Evolutionary conservation across 495 filamentous ascomycete genomes (phyloP), one percentile per base, ranked within the genome.

Genomic region (Aspergillus egyptiacus): DNA sequence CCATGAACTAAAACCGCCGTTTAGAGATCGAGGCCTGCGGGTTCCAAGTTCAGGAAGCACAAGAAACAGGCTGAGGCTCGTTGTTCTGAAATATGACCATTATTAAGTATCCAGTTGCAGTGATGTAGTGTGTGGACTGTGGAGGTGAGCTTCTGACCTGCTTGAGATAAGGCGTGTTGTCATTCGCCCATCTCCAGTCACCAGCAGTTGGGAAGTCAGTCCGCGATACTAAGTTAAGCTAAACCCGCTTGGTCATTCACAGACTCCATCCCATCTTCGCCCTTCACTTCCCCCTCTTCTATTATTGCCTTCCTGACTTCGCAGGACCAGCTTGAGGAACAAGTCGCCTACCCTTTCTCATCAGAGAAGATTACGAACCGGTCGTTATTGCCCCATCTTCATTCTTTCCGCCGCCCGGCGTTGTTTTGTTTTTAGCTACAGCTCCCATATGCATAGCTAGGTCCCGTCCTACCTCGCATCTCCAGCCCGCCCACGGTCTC

Each of bases 371-470:
- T 44, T 20, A 20, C n/a, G n/a, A n/a, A n/a, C 19, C 37, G 38
- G 32, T 41, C 33, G 44, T 46, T 32, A 15, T 31, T 44, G 15
- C 25, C 19, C 35, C 28, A 24, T 25, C 25, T 27, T 36, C 28
- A n/a, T 33, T 44, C 53, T 47, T 61, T 48, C 45, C 35, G 50
- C 41, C 51, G 46, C 58, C 51, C 54, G 47, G 31, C 48, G 38
- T 33, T 39, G 48, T 27, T 53, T 46, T 37, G 43, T 37, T 42
- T 48, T 38, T 43, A 48, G 42, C 45, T 50, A 33, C 48, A 41
- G 20, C 46, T 51, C 40, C 28, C 54, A 53, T 51, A 55, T 56
- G 55, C 50, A 55, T 38, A 51, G 51, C 56, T 47, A 43, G 39
- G 31, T 37, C 41, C 45, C 53, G 44, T 53, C 54, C 46, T 46